These are phyloP conservation scores for Geotrichum restrictum DNA, from an alignment of 1,139 yeast species.

Conservation along the genomic window DNA sequence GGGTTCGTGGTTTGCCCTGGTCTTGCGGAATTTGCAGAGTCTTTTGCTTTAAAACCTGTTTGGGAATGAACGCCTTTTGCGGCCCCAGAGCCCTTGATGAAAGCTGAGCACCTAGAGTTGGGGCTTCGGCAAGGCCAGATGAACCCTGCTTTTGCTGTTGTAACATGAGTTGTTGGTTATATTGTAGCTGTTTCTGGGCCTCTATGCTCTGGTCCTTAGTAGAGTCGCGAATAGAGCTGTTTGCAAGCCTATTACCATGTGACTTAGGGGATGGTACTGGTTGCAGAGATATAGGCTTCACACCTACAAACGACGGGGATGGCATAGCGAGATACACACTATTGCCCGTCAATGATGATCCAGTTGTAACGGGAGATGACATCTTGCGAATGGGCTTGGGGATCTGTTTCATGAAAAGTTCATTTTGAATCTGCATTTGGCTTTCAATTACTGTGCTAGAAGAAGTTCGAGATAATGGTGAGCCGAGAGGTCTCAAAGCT, in stretches of 20 bases:
- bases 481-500: too few relatives aligned
- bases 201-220: not conserved
- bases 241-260: not conserved
- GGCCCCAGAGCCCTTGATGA: not conserved
- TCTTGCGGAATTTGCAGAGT: conserved; percentile 10
- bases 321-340: conserved; percentile 7
- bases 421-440: too few relatives aligned
- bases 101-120: not conserved
- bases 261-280: not conserved
- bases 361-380: not conserved
- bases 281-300: not conserved
- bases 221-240: not conserved
- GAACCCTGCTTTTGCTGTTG: conserved; percentile 19
- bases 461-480: too few relatives aligned
- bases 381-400: too few relatives aligned
- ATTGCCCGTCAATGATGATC: not conserved
- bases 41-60: conserved; percentile 4
- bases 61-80: not conserved
- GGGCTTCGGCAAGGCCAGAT: not conserved
- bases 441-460: too few relatives aligned
- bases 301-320: not conserved
- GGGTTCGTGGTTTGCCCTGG: conserved; percentile 1
- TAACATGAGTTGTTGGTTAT: conserved; percentile 17
- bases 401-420: too few relatives aligned
- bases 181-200: conserved; percentile 14